Evolutionary conservation across 108 stramenopile species (phyloP).

Genomic region (Nannochloropsis salina): DNA sequence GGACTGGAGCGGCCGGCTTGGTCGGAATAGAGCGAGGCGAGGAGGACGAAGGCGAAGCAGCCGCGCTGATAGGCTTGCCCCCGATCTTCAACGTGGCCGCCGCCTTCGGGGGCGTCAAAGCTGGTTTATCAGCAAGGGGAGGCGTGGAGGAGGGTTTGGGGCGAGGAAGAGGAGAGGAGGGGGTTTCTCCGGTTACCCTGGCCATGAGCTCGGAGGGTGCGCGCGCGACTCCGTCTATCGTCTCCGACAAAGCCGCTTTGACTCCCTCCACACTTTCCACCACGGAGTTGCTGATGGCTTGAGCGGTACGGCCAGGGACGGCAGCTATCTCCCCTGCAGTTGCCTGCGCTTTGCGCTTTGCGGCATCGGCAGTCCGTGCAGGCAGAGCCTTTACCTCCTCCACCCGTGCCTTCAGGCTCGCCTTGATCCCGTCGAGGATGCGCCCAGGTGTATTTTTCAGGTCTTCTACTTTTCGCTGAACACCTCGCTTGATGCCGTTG

Average conservation of each 20-base stretch:
- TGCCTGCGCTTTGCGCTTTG: conserved; percentile 8
- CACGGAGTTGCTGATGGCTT: conserved; percentile 3
- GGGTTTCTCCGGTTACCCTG: not conserved
- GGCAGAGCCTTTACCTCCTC: not conserved
- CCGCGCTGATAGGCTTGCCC: not conserved
- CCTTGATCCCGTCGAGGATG: not conserved
- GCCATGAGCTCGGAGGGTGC: not conserved
- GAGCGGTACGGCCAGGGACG: not conserved
- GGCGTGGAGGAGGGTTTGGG: not conserved
- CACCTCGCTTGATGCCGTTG: conserved; percentile 4
- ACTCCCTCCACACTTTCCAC: not conserved
- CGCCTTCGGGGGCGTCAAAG: not conserved
- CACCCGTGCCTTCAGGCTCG: not conserved
- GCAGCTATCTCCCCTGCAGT: conserved; percentile 4
- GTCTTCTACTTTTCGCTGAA: not conserved
- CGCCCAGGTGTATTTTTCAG: not conserved
- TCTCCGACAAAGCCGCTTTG: not conserved
- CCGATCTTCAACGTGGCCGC: not conserved
- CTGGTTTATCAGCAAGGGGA: not conserved
- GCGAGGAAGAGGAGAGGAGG: not conserved
- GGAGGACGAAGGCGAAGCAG: not conserved
- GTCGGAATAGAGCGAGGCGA: not conserved
- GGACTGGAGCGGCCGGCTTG: not conserved
- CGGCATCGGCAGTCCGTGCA: not conserved
- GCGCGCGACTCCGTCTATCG: not conserved